These are phyloP conservation scores for Kwoniella europaea DNA, from an alignment of 768 basidiomycete genomes.

Conservation along the genomic window DNA sequence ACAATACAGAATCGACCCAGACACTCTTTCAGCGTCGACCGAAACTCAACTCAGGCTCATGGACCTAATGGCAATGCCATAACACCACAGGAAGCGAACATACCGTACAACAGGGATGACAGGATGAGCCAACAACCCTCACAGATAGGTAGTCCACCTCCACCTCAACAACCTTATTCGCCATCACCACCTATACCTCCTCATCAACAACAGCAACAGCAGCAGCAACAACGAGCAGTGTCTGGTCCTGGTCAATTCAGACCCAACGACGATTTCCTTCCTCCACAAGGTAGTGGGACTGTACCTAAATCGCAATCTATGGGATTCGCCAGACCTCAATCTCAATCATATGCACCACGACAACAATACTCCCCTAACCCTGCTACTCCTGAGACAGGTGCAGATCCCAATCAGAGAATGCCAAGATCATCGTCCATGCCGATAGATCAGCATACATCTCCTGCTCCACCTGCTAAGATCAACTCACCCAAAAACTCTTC, in stretches of 20 bases:
- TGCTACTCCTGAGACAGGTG: not conserved
- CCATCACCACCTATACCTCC: slow-evolving; percentile 1
- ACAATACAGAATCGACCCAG: slow-evolving; percentile 21
- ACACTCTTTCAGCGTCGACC: slow-evolving; percentile 36
- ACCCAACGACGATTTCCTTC: slow-evolving; percentile 2
- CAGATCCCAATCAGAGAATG: slow-evolving; percentile 17
- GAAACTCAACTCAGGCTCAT: slow-evolving; percentile 12
- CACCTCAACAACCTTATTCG: slow-evolving; percentile 18
- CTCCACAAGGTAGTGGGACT: not conserved
- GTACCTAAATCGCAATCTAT: slow-evolving; percentile 44
- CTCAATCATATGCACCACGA: slow-evolving; percentile 1
- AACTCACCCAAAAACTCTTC: slow-evolving; percentile 6
- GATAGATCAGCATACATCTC: slow-evolving; percentile 13
- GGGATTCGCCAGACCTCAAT: slow-evolving; percentile 27
- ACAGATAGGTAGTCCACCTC: slow-evolving; percentile 16
- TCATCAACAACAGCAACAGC: slow-evolving; percentile 7
- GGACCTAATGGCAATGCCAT: not conserved
- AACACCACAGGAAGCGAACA: slow-evolving; percentile 9
- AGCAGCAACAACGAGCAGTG: slow-evolving; percentile 20
- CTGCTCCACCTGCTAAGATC: slow-evolving; percentile 9
- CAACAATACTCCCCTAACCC: not conserved
- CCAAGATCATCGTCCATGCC: slow-evolving; percentile 39
- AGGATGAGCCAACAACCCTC: slow-evolving; percentile 26
- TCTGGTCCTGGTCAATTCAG: slow-evolving; percentile 4
- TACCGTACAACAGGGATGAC: slow-evolving; percentile 12